Evolutionary conservation across 768 basidiomycete genomes (phyloP).

Genomic region (Auriscalpium microsporum): DNA sequence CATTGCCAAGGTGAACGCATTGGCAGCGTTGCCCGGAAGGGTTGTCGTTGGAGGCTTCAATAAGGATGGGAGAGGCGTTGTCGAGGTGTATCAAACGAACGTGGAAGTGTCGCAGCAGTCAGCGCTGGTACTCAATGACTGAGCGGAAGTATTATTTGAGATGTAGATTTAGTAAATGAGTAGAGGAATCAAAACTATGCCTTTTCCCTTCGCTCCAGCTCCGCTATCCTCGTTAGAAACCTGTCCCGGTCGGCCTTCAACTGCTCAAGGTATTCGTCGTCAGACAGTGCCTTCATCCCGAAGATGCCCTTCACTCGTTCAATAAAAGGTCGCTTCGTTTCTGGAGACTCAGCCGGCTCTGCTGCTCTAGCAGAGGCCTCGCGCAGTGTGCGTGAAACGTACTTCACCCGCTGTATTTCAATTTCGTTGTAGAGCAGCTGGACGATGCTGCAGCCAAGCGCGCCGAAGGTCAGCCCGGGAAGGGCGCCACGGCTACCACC

Average conservation of each 20-base stretch:
- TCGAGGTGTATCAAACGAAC: constrained; percentile 19
- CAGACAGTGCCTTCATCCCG: constrained; percentile 50
- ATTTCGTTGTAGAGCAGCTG: constrained; percentile 69
- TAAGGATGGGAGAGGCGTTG: constrained; percentile 46
- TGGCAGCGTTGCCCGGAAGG: constrained; percentile 39
- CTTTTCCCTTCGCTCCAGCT: constrained; percentile 40
- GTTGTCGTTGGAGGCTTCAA: constrained; percentile 57
- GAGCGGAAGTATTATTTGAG: not conserved
- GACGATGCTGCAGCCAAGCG: constrained; percentile 46
- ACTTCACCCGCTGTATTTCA: constrained; percentile 50
- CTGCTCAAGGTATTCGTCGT: constrained; percentile 62
- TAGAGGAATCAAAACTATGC: constrained; percentile 13
- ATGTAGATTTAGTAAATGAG: not conserved
- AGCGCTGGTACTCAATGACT: not conserved
- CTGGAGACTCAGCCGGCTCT: not conserved
- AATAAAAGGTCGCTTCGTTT: constrained; percentile 19
- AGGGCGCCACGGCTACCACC: constrained; percentile 52
- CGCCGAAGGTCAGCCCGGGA: constrained; percentile 54
- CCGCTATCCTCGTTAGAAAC: constrained; percentile 47
- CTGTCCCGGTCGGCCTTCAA: constrained; percentile 49
- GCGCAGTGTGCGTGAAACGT: constrained; percentile 32
- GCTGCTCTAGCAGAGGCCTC: not conserved
- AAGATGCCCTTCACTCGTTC: constrained; percentile 37
- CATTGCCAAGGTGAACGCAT: constrained; percentile 57
- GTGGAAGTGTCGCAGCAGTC: not conserved